Evolutionary conservation across 2,329 filamentous ascomycete genomes (phyloP).

Genomic region (Calonectria honghensis): DNA sequence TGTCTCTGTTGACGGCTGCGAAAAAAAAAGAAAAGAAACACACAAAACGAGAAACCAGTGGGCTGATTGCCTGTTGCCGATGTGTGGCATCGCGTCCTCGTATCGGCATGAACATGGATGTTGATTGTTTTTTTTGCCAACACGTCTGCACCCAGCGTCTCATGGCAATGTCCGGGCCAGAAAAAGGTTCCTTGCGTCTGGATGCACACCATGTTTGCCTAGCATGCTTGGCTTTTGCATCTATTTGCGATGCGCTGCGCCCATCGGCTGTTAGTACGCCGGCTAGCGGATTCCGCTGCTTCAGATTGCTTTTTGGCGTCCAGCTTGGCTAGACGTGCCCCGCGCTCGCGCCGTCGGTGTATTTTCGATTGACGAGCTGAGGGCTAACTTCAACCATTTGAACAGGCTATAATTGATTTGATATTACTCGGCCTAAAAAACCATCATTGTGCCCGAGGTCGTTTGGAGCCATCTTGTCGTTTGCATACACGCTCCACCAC

Average conservation of each 20-base stretch:
- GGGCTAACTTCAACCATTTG: constrained; percentile 26
- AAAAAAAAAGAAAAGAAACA: not conserved
- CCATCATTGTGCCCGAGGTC: not conserved
- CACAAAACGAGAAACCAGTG: not conserved
- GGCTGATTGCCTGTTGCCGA: not conserved
- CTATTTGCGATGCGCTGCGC: not conserved
- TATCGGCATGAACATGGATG: constrained; percentile 6
- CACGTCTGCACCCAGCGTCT: not conserved
- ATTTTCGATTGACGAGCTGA: constrained; percentile 20
- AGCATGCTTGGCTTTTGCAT: constrained; percentile 7
- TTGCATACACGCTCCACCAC: not conserved
- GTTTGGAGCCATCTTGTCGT: not conserved
- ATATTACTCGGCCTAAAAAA: constrained; percentile 8
- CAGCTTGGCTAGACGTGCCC: constrained; percentile 20
- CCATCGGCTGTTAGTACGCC: constrained; percentile 35
- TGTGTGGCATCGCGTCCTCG: constrained; percentile 22
- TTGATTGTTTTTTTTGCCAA: not conserved
- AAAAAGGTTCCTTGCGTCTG: not conserved
- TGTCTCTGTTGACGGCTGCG: constrained; percentile 11
- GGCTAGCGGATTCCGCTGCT: constrained; percentile 28
- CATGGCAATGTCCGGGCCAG: not conserved
- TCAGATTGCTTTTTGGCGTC: constrained; percentile 40
- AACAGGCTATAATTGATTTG: constrained; percentile 24
- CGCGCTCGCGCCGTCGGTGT: constrained; percentile 13
- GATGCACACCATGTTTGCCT: constrained; percentile 2